Evolutionary conservation across 1,139 yeast genomes (phyloP).

Genomic region (Pichia sp.): DNA sequence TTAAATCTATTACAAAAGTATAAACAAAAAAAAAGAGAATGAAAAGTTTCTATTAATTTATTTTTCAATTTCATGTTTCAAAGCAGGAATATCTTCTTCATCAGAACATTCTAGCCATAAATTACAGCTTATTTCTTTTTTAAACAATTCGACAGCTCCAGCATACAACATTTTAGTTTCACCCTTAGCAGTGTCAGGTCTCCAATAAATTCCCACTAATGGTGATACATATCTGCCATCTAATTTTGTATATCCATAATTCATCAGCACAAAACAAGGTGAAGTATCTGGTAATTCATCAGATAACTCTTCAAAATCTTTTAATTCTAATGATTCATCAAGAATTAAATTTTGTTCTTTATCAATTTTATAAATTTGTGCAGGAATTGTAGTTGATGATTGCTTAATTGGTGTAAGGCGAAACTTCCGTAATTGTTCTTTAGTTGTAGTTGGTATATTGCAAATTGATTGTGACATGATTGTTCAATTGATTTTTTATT

Average conservation of each 20-base stretch:
- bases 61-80: slow-evolving; percentile 30
- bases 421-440: slow-evolving; percentile 50
- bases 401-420: slow-evolving; percentile 31
- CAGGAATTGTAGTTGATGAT: slow-evolving; percentile 57
- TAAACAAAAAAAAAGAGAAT: neutral
- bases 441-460: slow-evolving; percentile 60
- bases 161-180: slow-evolving; percentile 82
- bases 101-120: slow-evolving; percentile 50
- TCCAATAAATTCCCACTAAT: slow-evolving; percentile 73
- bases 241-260: slow-evolving; percentile 59
- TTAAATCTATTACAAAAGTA: no score
- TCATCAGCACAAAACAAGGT: slow-evolving; percentile 69
- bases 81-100: slow-evolving; percentile 55
- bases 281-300: slow-evolving; percentile 80
- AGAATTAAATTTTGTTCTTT: slow-evolving; percentile 48
- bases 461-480: slow-evolving; percentile 44
- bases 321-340: slow-evolving; percentile 38
- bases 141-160: slow-evolving; percentile 75
- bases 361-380: slow-evolving; percentile 55
- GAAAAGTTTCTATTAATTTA: slow-evolving; percentile 2
- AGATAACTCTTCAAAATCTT: slow-evolving; percentile 57
- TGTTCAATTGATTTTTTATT: no score
- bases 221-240: slow-evolving; percentile 78
- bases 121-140: slow-evolving; percentile 68
- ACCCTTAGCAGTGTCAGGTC: slow-evolving; percentile 78